These are phyloP conservation scores for Pythium volutum DNA, from an alignment of 352 stramenopile genomes.

Conservation along the genomic window DNA sequence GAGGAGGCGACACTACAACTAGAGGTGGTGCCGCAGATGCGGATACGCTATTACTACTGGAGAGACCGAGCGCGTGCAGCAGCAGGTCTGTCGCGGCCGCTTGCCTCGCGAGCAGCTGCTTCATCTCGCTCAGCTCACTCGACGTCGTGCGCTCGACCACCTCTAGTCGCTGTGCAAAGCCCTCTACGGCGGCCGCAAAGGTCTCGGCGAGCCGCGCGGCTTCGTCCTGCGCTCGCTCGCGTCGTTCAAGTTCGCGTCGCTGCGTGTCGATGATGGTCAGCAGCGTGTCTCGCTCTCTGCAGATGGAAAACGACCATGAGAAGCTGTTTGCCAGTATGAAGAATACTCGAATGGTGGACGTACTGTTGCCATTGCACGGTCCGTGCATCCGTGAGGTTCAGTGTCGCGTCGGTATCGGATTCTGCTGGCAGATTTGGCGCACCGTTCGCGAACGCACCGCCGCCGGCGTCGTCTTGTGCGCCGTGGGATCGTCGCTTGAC, in stretches of 20 bases:
- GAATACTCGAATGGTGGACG: background rate
- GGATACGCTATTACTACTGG: background rate
- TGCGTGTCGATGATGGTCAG: constrained; percentile 63
- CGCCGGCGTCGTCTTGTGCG: background rate
- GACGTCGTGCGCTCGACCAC: constrained; percentile 39
- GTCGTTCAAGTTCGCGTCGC: constrained; percentile 48
- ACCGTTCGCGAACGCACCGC: too few species aligned
- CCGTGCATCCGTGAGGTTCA: background rate
- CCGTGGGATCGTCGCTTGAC: constrained; percentile 10
- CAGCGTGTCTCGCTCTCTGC: constrained; percentile 52
- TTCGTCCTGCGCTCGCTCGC: constrained; percentile 51
- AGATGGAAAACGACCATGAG: background rate
- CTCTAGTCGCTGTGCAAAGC: constrained; percentile 58
- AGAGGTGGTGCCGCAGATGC: background rate
- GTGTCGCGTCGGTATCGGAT: background rate
- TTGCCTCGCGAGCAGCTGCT: constrained; percentile 41
- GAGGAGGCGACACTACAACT: background rate
- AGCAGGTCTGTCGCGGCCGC: constrained; percentile 46
- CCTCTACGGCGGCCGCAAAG: constrained; percentile 49
- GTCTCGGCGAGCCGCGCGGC: constrained; percentile 48
- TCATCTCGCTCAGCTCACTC: constrained; percentile 45
- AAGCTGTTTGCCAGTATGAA: background rate
- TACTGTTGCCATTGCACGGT: constrained; percentile 11
- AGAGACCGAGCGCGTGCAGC: constrained; percentile 46
- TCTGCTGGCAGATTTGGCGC: background rate